Conservation (phyloP, 1,284 basidiomycete genomes). For the Stereum hirsutum region DNA sequence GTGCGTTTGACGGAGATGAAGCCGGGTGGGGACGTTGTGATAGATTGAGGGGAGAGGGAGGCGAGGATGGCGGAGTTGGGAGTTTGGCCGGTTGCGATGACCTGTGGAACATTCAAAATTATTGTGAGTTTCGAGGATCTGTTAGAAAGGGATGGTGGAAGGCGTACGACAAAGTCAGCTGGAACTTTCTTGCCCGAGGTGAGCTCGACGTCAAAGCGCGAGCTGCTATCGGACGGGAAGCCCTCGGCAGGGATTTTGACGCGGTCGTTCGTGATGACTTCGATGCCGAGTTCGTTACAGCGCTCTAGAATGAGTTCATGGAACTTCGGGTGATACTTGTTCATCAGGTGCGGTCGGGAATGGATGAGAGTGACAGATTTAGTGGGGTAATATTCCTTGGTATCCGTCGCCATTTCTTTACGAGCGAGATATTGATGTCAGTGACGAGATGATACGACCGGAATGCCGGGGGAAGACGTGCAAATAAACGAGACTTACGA, state of each 20-base stretch:
- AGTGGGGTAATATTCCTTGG: slow-evolving; percentile 27
- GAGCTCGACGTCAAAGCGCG: slow-evolving; percentile 21
- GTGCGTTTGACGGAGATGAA: slow-evolving; percentile 25
- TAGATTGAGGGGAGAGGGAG: neutral
- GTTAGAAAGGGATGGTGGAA: too few relatives aligned
- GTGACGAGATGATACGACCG: too few relatives aligned
- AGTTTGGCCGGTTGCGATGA: too few relatives aligned
- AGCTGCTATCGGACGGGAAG: slow-evolving; percentile 17
- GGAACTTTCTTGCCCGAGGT: slow-evolving; percentile 19
- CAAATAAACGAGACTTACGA: too few relatives aligned
- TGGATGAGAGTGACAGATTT: slow-evolving; percentile 36
- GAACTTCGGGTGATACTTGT: slow-evolving; percentile 27
- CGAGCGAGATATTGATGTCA: too few relatives aligned
- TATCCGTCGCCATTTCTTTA: slow-evolving; percentile 33
- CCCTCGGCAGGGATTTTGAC: slow-evolving; percentile 23
- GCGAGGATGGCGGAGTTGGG: slow-evolving; percentile 26
- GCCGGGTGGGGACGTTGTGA: slow-evolving; percentile 18
- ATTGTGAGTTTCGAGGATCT: too few relatives aligned
- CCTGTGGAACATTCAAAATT: too few relatives aligned
- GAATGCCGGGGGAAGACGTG: too few relatives aligned
- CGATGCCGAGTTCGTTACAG: slow-evolving; percentile 25
- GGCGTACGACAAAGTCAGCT: slow-evolving; percentile 24
- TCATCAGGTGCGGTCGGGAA: slow-evolving; percentile 30
- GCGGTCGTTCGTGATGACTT: slow-evolving; percentile 26
- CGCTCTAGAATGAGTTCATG: slow-evolving; percentile 24